Percentiles rank a stretch among this genome's conserved stretches.
Evolutionary conservation across 2,329 filamentous ascomycete species (phyloP).

Genomic region (Aspergillus viridinutans): DNA sequence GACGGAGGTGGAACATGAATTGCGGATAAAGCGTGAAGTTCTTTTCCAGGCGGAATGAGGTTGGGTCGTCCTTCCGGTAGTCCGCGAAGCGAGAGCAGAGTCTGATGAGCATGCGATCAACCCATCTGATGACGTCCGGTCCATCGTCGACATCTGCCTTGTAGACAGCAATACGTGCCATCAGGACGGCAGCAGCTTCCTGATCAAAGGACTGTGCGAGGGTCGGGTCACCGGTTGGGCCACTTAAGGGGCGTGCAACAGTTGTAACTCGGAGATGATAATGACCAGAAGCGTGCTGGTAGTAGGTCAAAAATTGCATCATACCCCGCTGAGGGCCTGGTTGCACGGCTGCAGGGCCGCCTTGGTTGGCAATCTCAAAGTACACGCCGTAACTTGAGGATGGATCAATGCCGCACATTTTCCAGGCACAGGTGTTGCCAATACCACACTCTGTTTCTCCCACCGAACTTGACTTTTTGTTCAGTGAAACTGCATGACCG

Average conservation of each 20-base stretch:
- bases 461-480: slow-evolving; percentile 96
- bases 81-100: slow-evolving; percentile 95
- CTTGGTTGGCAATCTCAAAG: slow-evolving; percentile 95
- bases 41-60: slow-evolving; percentile 94
- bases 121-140: slow-evolving; percentile 96
- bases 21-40: slow-evolving; percentile 99
- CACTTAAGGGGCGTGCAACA: slow-evolving; percentile 83
- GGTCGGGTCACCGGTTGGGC: slow-evolving; percentile 87
- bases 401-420: slow-evolving; percentile 98
- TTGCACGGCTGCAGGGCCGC: slow-evolving; percentile 77
- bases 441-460: slow-evolving; percentile 98
- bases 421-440: slow-evolving; percentile 98
- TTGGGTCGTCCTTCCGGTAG: slow-evolving; percentile 96
- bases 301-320: slow-evolving; percentile 98
- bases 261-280: slow-evolving; percentile 96
- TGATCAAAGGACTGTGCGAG: slow-evolving; percentile 98
- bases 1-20: slow-evolving; percentile 98
- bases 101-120: slow-evolving; percentile 96
- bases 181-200: slow-evolving; percentile 92
- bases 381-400: slow-evolving; percentile 92
- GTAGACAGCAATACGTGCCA: slow-evolving; percentile 99
- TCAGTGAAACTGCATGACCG: slow-evolving; percentile 90
- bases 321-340: slow-evolving; percentile 87
- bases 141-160: slow-evolving; percentile 98
- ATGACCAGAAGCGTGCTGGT: slow-evolving; percentile 93